Evolutionary conservation across 2,329 filamentous ascomycete species (phyloP).

Genomic region (Phialemonium atrogriseum): DNA sequence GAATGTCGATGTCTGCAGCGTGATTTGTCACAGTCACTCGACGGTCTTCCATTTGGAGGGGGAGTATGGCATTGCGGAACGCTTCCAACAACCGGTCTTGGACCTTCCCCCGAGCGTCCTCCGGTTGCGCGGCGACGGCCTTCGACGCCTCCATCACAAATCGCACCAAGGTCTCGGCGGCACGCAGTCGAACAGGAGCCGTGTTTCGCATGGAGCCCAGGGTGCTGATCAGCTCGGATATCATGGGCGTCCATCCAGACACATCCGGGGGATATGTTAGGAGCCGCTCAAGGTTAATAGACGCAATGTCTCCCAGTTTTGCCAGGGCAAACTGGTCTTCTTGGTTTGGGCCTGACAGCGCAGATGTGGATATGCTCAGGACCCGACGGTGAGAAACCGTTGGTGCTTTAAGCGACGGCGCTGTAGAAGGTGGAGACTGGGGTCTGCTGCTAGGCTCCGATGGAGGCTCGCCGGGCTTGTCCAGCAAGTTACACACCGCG

Average conservation of each 20-base stretch:
- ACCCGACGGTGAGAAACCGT: slow-evolving; percentile 32
- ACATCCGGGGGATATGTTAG: slow-evolving; percentile 55
- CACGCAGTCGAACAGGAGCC: slow-evolving; percentile 46
- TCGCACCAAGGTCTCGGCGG: slow-evolving; percentile 56
- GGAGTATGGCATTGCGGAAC: slow-evolving; percentile 51
- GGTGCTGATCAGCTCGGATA: slow-evolving; percentile 41
- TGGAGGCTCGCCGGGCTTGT: slow-evolving; percentile 21
- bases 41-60: slow-evolving; percentile 46
- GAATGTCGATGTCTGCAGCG: slow-evolving; percentile 66
- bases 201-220: slow-evolving; percentile 38
- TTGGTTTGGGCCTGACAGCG: slow-evolving; percentile 43
- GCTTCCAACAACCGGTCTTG: slow-evolving; percentile 66
- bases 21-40: slow-evolving; percentile 48
- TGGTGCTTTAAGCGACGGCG: slow-evolving; percentile 25
- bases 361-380: slow-evolving; percentile 37
- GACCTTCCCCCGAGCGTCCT: slow-evolving; percentile 47
- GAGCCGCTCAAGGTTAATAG: slow-evolving; percentile 68
- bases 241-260: slow-evolving; percentile 70
- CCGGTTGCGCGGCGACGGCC: slow-evolving; percentile 43
- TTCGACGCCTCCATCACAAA: slow-evolving; percentile 50
- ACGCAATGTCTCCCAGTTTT: slow-evolving; percentile 65
- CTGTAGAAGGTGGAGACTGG: slow-evolving; percentile 24
- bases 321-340: slow-evolving; percentile 61
- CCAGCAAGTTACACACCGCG: slow-evolving; percentile 66
- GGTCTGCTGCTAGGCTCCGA: slow-evolving; percentile 23